A percentile compares a stretch with the other conserved stretches of the same genome.
Conservation (phyloP, 2,329 filamentous ascomycete genomes). For the Colletotrichum tropicale region DNA sequence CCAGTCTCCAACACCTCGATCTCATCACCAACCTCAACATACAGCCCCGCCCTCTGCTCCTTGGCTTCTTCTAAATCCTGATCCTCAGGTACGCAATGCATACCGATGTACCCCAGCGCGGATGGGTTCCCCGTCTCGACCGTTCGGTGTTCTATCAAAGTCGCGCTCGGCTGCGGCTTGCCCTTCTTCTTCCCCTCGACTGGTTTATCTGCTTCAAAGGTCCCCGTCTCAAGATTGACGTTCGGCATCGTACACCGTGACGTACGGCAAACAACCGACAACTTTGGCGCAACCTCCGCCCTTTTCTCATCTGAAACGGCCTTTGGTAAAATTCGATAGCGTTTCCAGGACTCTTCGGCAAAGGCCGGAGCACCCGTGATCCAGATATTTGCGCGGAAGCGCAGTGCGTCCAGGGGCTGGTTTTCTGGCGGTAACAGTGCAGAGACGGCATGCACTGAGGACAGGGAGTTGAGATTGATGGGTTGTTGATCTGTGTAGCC, state of each 20-base stretch:
- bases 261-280: constrained; percentile 23
- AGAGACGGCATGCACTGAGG: constrained; percentile 24
- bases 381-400: constrained; percentile 25
- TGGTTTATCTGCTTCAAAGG: constrained; percentile 4
- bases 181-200: constrained; percentile 18
- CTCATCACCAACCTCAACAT: constrained; percentile 29
- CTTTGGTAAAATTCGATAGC: constrained; percentile 14
- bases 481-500: constrained; percentile 25
- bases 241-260: constrained; percentile 24
- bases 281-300: neutral
- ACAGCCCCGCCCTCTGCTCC: neutral
- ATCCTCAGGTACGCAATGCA: constrained; percentile 33
- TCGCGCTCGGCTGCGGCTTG: constrained; percentile 29
- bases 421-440: constrained; percentile 15
- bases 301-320: neutral
- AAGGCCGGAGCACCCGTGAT: constrained; percentile 18
- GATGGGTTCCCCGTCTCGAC: constrained; percentile 28
- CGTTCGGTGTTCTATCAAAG: constrained; percentile 25
- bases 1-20: constrained; percentile 32
- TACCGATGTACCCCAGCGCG: constrained; percentile 31
- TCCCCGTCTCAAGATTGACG: constrained; percentile 12
- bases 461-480: constrained; percentile 22
- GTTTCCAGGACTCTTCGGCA: constrained; percentile 22
- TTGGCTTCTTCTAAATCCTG: constrained; percentile 12
- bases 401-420: constrained; percentile 20